A percentile compares a stretch with the other conserved stretches of the same genome.
Conservation (phyloP, 208 protist genomes). For the Acanthamoeba sp. region DNA sequence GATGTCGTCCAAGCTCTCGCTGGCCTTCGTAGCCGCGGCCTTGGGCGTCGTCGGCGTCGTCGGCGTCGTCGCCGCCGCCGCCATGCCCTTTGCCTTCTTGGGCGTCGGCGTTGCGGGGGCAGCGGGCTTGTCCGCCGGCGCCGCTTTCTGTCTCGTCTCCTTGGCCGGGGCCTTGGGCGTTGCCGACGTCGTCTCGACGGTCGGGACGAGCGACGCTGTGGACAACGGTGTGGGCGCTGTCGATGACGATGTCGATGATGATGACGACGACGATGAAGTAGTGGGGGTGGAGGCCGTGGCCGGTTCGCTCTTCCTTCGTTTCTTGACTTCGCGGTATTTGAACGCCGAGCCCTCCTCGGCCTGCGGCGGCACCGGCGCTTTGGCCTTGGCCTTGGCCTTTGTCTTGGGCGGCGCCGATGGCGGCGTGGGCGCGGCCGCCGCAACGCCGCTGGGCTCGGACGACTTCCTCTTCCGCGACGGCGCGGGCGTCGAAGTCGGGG, state of each 20-base stretch:
- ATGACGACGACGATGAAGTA: neutral
- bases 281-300: neutral
- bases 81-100: too few species aligned
- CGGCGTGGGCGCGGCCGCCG: neutral
- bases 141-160: neutral
- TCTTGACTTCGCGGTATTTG: neutral
- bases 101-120: too few species aligned
- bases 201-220: too few species aligned
- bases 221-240: neutral
- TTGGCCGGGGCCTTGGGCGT: neutral
- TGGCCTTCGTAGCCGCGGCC: neutral
- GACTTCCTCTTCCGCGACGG: neutral
- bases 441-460: neutral
- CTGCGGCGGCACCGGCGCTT: neutral
- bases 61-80: too few species aligned
- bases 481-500: neutral
- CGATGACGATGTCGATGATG: neutral
- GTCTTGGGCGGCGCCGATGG: neutral
- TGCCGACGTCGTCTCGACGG: too few species aligned
- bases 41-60: too few species aligned
- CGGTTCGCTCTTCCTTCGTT: neutral
- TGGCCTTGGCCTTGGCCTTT: neutral
- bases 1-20: constrained; percentile 11
- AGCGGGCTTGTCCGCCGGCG: too few species aligned
- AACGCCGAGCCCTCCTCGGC: neutral